These are phyloP conservation scores for Boechera divaricarpa DNA, from an alignment of 345 rosid genomes.

Conservation along the genomic window DNA sequence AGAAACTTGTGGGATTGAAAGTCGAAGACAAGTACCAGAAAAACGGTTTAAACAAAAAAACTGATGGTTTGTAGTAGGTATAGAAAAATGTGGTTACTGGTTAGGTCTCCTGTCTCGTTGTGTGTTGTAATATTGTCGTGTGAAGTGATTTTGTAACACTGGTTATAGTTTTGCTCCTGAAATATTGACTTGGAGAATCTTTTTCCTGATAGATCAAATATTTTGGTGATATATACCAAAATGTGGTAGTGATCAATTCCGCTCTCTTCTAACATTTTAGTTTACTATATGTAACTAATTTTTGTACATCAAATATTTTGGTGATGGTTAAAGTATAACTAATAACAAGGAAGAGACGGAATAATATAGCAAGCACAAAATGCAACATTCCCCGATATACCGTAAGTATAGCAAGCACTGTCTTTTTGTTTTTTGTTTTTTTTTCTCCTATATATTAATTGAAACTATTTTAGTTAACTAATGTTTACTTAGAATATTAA, in stretches of 20 bases:
- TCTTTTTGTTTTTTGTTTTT: too few relatives aligned
- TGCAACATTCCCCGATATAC: too few relatives aligned
- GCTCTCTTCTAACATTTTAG: neutral
- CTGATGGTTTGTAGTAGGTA: constrained; percentile 31
- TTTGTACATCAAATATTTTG: neutral
- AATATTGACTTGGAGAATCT: neutral
- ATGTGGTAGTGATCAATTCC: neutral
- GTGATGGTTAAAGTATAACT: too few relatives aligned
- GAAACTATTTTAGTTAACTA: too few relatives aligned
- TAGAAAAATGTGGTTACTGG: constrained; percentile 4
- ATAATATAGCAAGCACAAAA: too few relatives aligned
- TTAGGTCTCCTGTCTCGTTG: constrained; percentile 28
- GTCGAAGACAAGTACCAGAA: constrained; percentile 22
- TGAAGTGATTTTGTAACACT: constrained; percentile 28
- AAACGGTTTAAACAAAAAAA: constrained; percentile 25
- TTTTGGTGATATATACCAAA: neutral
- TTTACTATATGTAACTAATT: neutral
- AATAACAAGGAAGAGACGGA: too few relatives aligned
- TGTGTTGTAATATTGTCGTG: constrained; percentile 34
- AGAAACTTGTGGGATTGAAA: constrained; percentile 29
- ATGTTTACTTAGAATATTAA: too few relatives aligned
- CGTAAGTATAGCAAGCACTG: too few relatives aligned
- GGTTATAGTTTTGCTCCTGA: constrained; percentile 28
- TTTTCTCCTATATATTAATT: too few relatives aligned
- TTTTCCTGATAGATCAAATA: neutral